Evolutionary conservation across 768 basidiomycete genomes (phyloP).

Genomic region (Kwoniella sp.): DNA sequence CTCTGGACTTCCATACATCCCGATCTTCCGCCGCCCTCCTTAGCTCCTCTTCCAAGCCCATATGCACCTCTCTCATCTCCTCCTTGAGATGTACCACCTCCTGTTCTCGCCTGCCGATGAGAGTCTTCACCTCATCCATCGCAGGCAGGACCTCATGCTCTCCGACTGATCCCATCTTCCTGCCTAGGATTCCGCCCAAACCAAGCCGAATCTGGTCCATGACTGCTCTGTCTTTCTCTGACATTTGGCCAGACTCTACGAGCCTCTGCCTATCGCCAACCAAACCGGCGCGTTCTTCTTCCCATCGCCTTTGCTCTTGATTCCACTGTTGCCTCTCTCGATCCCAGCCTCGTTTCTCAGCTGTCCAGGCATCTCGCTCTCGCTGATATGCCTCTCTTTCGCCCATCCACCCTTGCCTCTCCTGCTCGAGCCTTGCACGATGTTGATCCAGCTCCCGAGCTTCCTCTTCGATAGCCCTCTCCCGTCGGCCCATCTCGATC

Average conservation of each 20-base stretch:
- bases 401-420: conserved; percentile 8
- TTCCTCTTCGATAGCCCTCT: conserved; percentile 44
- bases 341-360: conserved; percentile 31
- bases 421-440: conserved; percentile 2
- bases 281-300: conserved; percentile 29
- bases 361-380: conserved; percentile 32
- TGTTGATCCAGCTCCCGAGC: conserved; percentile 31
- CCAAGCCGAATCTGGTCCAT: conserved; percentile 35
- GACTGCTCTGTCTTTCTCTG: conserved; percentile 30
- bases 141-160: conserved; percentile 40
- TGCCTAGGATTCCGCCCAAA: conserved; percentile 34
- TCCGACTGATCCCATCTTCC: conserved; percentile 20
- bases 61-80: conserved; percentile 54
- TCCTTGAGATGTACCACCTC: conserved; percentile 43
- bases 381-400: conserved; percentile 27
- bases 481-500: conserved; percentile 42
- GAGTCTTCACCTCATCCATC: conserved; percentile 35
- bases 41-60: conserved; percentile 54
- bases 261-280: conserved; percentile 25
- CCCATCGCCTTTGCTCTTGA: conserved; percentile 22
- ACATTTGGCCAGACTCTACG: conserved; percentile 25
- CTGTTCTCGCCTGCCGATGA: conserved; percentile 42
- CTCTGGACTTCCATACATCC: conserved; percentile 42
- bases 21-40: conserved; percentile 45
- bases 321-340: conserved; percentile 23